Conservation (phyloP, 495 filamentous ascomycete genomes). For the Stereocaulon alpinum region DNA sequence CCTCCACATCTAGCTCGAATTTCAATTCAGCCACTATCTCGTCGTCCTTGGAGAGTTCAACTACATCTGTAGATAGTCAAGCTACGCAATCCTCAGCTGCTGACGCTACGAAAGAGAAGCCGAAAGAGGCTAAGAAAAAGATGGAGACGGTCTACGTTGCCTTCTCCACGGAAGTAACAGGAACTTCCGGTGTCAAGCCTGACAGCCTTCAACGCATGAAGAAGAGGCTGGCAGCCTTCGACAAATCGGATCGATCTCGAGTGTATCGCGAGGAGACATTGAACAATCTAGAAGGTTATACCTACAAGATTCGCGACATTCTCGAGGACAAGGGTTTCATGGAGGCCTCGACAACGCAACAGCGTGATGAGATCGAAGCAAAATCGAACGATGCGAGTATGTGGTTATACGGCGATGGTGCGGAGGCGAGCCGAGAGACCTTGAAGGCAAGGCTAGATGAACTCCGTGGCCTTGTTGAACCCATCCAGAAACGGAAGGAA, state of each 20-base stretch:
- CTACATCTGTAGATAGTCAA: conserved; percentile 22
- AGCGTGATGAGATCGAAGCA: conserved; percentile 51
- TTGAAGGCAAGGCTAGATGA: conserved; percentile 42
- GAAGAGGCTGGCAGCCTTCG: conserved; percentile 66
- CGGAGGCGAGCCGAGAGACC: conserved; percentile 42
- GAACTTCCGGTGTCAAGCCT: conserved; percentile 45
- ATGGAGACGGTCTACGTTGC: conserved; percentile 60
- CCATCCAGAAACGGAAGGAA: conserved; percentile 47
- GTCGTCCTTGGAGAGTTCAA: conserved; percentile 15
- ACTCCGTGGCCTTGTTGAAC: conserved; percentile 49
- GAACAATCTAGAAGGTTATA: conserved; percentile 89
- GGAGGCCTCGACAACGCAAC: conserved; percentile 51
- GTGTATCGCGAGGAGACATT: conserved; percentile 73
- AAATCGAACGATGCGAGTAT: conserved; percentile 60
- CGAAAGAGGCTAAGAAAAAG: conserved; percentile 51
- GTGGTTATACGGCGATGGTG: conserved; percentile 85
- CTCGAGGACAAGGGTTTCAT: conserved; percentile 66
- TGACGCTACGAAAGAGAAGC: conserved; percentile 32
- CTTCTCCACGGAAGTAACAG: conserved; percentile 50
- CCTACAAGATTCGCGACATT: conserved; percentile 78
- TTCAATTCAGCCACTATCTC: conserved; percentile 40
- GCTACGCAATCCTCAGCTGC: conserved; percentile 37
- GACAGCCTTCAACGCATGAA: conserved; percentile 56
- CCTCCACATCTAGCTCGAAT: conserved; percentile 38
- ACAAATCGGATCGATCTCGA: conserved; percentile 68